phyloP scores from a whole-genome alignment of 306 rosid genomes.

The Elaeagnus macrophylla region DNA sequence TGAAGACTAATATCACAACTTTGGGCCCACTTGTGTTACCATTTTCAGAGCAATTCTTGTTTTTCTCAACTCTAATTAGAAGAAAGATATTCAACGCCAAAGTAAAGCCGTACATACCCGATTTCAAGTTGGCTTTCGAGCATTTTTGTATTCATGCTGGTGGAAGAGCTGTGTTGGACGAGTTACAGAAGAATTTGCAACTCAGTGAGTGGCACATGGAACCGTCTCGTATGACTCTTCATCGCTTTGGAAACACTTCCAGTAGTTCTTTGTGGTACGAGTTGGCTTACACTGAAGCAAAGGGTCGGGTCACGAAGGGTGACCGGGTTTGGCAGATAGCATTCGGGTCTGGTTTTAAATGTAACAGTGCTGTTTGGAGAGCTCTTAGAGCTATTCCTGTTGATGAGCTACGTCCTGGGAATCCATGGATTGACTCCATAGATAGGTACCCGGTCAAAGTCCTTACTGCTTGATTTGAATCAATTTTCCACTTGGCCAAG shows the following conservation, averaged over 20 bases:
- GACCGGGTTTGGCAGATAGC: conserved; percentile 93
- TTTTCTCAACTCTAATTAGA: conserved; percentile 45
- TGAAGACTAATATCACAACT: conserved; percentile 76
- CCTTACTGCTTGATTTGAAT: neutral
- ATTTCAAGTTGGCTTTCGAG: conserved; percentile 80
- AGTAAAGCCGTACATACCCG: conserved; percentile 72
- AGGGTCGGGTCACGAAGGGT: conserved; percentile 52
- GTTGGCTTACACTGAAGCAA: conserved; percentile 72
- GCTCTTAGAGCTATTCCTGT: conserved; percentile 33
- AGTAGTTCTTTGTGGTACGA: conserved; percentile 93
- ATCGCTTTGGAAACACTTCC: conserved; percentile 87
- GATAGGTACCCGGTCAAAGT: conserved; percentile 46
- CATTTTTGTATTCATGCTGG: conserved; percentile 95
- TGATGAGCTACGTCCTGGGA: conserved; percentile 34
- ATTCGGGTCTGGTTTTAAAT: conserved; percentile 90
- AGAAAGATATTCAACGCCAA: conserved; percentile 40
- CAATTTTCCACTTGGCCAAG: no score
- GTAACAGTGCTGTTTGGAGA: conserved; percentile 86
- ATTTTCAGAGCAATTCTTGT: conserved; percentile 56
- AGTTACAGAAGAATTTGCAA: conserved; percentile 62
- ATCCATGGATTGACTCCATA: conserved; percentile 70
- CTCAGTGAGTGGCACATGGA: conserved; percentile 93
- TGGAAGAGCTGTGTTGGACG: conserved; percentile 79
- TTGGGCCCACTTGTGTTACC: conserved; percentile 81
- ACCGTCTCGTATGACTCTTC: conserved; percentile 83